A percentile compares a stretch with the other conserved stretches of the same genome.
Conservation (phyloP, 208 protist species). For the Wallacemonas collosoma region DNA sequence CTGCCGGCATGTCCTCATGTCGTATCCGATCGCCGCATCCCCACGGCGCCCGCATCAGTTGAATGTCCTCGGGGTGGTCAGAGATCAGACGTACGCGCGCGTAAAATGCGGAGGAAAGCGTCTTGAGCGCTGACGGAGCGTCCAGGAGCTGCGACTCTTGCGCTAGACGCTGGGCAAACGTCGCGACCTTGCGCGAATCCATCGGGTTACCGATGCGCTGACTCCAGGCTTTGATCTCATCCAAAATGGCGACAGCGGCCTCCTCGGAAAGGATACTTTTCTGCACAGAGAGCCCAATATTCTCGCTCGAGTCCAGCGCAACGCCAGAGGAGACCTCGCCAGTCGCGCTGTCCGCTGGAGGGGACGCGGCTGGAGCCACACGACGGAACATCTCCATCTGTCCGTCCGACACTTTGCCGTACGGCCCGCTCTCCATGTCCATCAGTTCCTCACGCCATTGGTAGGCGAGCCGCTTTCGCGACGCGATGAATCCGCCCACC, state of each 20-base stretch:
- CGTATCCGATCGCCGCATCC: conserved; percentile 71
- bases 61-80: conserved; percentile 83
- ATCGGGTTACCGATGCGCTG: conserved; percentile 49
- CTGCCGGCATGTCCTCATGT: conserved; percentile 58
- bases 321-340: conserved; percentile 23
- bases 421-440: conserved; percentile 55
- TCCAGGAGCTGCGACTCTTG: conserved; percentile 3
- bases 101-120: conserved; percentile 35
- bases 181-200: conserved; percentile 51
- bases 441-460: conserved; percentile 89
- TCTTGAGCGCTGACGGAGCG: neutral
- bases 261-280: conserved; percentile 38
- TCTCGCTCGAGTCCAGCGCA: conserved; percentile 43
- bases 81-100: conserved; percentile 55
- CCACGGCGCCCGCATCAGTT: conserved; percentile 86
- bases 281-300: conserved; percentile 59
- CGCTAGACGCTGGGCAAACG: conserved; percentile 20
- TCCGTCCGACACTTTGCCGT: conserved; percentile 57
- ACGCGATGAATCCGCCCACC: conserved; percentile 70
- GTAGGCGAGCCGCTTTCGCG: conserved; percentile 79
- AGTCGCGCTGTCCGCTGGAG: neutral
- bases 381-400: conserved; percentile 73
- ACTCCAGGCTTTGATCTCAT: conserved; percentile 64
- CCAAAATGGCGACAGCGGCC: conserved; percentile 48
- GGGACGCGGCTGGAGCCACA: conserved; percentile 32